Evolutionary conservation across 2,329 filamentous ascomycete species (phyloP), one percentile per base, ranked within the genome.

Genomic region (Fusarium sp.): DNA sequence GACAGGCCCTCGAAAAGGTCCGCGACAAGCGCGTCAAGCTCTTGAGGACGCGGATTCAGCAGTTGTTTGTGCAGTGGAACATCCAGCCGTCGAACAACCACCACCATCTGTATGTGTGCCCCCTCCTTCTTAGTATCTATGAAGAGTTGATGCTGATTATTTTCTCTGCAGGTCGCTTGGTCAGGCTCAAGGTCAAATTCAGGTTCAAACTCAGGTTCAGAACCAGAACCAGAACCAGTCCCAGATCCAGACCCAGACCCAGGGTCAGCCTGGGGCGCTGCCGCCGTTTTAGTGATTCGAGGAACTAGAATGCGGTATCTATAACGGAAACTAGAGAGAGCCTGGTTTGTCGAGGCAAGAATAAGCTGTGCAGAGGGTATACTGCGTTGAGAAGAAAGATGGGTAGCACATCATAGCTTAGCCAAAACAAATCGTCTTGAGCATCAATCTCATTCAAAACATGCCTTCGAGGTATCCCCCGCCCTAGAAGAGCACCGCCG

Each of bases 31-130:
- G 51, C 4, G n/a, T 25, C 24, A 58, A 58, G 39, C 12, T 34
- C 3, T 9, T 51, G 24, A 58, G 24, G 15, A 25, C 19, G 7
- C 53, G 29, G 10, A n/a, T 58, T 2, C 34, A 43, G 12, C 24
- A 39, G 25, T 38, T 58, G 13, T 29, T 58, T 13, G 7, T 38
- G 4, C 32, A 58, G 22, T 48, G 44, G 53, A 42, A 58, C 13
- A 24, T 58, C 13, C 38, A 36, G 11, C 7, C 42, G 19, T 22
- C 13, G 4, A 58, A 8, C 28, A 42, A 12, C 24, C 35, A 57
- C 12, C 22, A 25, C 15, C 28, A 51, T 19, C 28, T 7, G 55
- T 58, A 25, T 6, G 53, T 58, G 15, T 19, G 19, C 19, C 19
- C 19, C n/a, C 11, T 5, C 11, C 2, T 7, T 24, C 6, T 6